These are phyloP conservation scores for Fagopyrum tataricum DNA, from an alignment of 148 eudicot species.

Conservation along the genomic window DNA sequence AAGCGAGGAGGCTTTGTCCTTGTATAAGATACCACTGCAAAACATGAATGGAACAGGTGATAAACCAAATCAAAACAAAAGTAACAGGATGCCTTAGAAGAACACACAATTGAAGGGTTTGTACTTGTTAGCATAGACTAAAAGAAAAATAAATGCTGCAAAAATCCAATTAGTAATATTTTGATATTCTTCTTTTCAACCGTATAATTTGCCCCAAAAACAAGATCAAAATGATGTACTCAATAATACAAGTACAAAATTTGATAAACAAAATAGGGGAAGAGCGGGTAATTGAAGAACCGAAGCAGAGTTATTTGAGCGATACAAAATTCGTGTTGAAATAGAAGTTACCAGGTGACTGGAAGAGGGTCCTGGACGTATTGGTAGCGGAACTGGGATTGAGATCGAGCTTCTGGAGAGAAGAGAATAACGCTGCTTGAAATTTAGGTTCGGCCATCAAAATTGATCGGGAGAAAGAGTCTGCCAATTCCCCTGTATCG, in stretches of 20 bases:
- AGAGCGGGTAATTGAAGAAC: background rate
- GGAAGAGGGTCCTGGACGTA: background rate
- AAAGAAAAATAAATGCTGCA: background rate
- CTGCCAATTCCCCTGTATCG: too few species aligned
- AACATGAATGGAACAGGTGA: background rate
- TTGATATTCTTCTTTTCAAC: background rate
- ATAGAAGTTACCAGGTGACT: background rate
- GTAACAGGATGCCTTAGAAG: background rate
- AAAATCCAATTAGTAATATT: background rate
- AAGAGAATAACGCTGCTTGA: background rate
- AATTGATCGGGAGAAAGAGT: background rate
- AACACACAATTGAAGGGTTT: background rate
- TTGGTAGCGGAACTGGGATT: background rate
- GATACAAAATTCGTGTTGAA: background rate
- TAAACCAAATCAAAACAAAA: background rate
- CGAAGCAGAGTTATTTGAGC: background rate
- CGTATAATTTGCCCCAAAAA: background rate
- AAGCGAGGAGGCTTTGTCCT: slow-evolving; percentile 55
- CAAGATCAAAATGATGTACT: background rate
- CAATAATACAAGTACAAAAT: background rate
- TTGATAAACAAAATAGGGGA: background rate
- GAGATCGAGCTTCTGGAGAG: slow-evolving; percentile 7
- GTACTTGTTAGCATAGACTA: background rate
- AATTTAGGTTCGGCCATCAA: slow-evolving; percentile 5
- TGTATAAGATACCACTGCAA: slow-evolving; percentile 27